phyloP scores from a whole-genome alignment of 306 rosid species.

The Urtica urens region DNA sequence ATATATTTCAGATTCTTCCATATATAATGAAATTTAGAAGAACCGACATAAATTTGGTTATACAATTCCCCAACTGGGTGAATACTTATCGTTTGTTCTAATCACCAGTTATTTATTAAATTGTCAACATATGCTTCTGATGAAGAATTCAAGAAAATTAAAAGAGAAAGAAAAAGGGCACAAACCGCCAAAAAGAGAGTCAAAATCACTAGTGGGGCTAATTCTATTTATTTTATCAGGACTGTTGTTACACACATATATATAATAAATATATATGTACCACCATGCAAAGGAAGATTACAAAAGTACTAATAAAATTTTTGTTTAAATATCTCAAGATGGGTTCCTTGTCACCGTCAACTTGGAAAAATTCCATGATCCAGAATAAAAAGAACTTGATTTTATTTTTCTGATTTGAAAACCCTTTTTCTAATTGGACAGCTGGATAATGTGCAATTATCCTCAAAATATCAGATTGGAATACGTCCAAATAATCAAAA shows the following conservation, averaged over 20 bases:
- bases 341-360: constrained; percentile 33
- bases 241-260: background rate
- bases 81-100: background rate
- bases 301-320: background rate
- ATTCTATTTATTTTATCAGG: background rate
- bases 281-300: constrained; percentile 7
- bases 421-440: no score
- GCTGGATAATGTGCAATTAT: background rate
- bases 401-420: background rate
- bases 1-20: constrained; percentile 12
- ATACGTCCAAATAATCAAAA: background rate
- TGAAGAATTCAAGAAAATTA: background rate
- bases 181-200: constrained; percentile 19
- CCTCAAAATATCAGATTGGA: background rate
- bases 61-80: constrained; percentile 6
- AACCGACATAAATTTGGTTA: background rate
- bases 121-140: no score
- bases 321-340: background rate
- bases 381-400: no score
- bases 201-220: constrained; percentile 11
- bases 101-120: no score
- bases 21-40: constrained; percentile 6
- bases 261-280: background rate
- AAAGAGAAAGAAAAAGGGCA: background rate
- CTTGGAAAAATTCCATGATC: constrained; percentile 15